Evolutionary conservation across 768 basidiomycete genomes (phyloP), one percentile per base, ranked within the genome.

Genomic region (Rhodocollybia butyracea): DNA sequence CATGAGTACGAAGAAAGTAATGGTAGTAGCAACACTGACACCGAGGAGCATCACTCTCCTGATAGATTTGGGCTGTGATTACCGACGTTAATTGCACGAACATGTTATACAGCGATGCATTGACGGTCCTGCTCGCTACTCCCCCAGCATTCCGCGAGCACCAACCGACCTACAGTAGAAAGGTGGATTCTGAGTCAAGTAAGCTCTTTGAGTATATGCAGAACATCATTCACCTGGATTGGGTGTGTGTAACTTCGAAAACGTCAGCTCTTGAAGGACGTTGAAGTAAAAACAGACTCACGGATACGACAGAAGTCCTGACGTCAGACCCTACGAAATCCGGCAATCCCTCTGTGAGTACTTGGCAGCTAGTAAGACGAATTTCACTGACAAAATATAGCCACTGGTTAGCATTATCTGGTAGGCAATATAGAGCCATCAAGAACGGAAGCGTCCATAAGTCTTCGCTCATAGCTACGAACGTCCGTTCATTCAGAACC

Each of bases 391-490:
- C 82, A 56, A 76, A 84, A 64, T 76, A 80, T 7, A 76, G 43
- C 83, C 82, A 84, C 22, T 71, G 78, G 46, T 79, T 81, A 1
- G 77, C 74, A 3, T 73, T 67, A 17, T 63, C 68, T 0, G 80
- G 79, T 0, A 83, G 67, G 4, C 70, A 68, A 56, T 80, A 81
- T 15, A 85, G 55, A 0, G 82, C 82, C 27, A 88, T 70, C 46
- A 87, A 67, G 68, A 84, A 84, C 2, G 85, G 83, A 15, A 88
- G 67, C 0, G 73, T 66, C 86, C 86, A 89, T 3, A 85, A 29
- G 57, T 83, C 75, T 56, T 82, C 75, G 41, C 72, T 64, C 73
- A 82, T 79, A 0, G 84, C 70, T 15, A 84, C 74, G 27, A 79
- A 67, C 2, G 81, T 69, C 19, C 84, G 73, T 19, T 83, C 79